Percentiles rank a stretch among this genome's conserved stretches.
Evolutionary conservation across 164 flowering plant genomes (phyloP).

Genomic region (Nymphaea thermarum): DNA sequence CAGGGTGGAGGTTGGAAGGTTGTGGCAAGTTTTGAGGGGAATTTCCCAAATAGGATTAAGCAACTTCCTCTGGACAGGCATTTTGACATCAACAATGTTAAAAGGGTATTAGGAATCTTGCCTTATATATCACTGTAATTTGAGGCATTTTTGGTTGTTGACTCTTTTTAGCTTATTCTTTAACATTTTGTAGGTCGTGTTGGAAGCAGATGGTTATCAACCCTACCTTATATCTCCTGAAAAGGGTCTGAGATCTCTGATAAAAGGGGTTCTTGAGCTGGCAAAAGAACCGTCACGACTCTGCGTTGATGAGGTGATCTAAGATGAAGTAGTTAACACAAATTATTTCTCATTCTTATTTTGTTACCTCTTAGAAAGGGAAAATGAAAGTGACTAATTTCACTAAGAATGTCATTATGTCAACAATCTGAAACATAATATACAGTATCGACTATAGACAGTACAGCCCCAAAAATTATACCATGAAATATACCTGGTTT

Average conservation of each 20-base stretch:
- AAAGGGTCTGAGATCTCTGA: constrained; percentile 88
- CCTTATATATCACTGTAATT: background rate
- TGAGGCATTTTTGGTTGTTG: background rate
- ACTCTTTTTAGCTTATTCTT: background rate
- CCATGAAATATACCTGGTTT: too few relatives aligned
- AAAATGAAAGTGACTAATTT: too few relatives aligned
- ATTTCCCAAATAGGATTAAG: constrained; percentile 91
- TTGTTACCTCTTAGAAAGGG: too few relatives aligned
- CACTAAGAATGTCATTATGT: too few relatives aligned
- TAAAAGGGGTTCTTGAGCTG: constrained; percentile 80
- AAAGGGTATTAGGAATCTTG: constrained; percentile 44
- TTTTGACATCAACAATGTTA: constrained; percentile 92
- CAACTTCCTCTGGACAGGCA: constrained; percentile 96
- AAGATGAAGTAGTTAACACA: background rate
- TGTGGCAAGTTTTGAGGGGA: constrained; percentile 97
- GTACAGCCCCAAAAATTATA: too few relatives aligned
- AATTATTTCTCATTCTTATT: too few relatives aligned
- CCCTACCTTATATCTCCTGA: constrained; percentile 99
- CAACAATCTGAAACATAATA: too few relatives aligned
- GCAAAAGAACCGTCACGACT: constrained; percentile 97
- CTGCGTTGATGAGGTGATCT: constrained; percentile 92
- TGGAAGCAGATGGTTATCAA: constrained; percentile 99
- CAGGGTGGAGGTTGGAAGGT: constrained; percentile 99
- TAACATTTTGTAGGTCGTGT: constrained; percentile 51
- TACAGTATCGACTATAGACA: too few relatives aligned